A percentile compares a stretch with the other conserved stretches of the same genome.
Conservation (phyloP, 2,329 filamentous ascomycete genomes). For the Aureobasidium sp. region DNA sequence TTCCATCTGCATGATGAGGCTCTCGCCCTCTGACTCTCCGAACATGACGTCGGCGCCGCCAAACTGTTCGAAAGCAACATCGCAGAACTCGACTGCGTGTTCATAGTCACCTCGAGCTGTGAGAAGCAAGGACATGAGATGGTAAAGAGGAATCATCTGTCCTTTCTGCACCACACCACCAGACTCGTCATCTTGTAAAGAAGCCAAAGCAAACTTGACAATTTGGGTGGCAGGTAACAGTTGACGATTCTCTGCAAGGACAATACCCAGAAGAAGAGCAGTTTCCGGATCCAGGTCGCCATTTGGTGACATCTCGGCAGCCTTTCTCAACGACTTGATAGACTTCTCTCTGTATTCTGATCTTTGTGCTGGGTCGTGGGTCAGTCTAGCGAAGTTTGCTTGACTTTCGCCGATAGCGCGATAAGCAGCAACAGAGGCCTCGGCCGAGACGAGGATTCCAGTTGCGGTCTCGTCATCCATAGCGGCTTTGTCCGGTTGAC, state of each 20-base stretch:
- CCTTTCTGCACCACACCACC: slow-evolving; percentile 36
- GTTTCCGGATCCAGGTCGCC: slow-evolving; percentile 56
- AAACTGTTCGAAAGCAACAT: slow-evolving; percentile 87
- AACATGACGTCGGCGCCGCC: slow-evolving; percentile 33
- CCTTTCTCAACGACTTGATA: slow-evolving; percentile 44
- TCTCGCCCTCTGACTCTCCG: background rate
- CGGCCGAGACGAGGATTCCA: slow-evolving; percentile 43
- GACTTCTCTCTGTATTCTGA: slow-evolving; percentile 69
- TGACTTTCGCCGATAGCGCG: slow-evolving; percentile 78
- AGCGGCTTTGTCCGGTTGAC: slow-evolving; percentile 17
- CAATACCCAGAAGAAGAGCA: slow-evolving; percentile 69
- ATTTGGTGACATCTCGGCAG: slow-evolving; percentile 11
- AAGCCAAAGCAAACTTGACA: slow-evolving; percentile 65
- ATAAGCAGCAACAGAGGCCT: slow-evolving; percentile 62
- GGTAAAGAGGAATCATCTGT: slow-evolving; percentile 74
- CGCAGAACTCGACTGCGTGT: slow-evolving; percentile 72
- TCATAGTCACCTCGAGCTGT: slow-evolving; percentile 79
- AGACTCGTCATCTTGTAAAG: slow-evolving; percentile 30
- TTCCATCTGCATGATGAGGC: slow-evolving; percentile 68
- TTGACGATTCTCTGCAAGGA: slow-evolving; percentile 82
- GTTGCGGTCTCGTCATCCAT: slow-evolving; percentile 26
- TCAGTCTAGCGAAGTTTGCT: slow-evolving; percentile 78
- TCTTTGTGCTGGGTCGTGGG: slow-evolving; percentile 63
- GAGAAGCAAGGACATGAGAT: slow-evolving; percentile 75
- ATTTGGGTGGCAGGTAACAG: slow-evolving; percentile 71